Percentiles rank a stretch among this genome's conserved stretches.
phyloP scores from a whole-genome alignment of 768 basidiomycete species.

The Erythrobasidium yunnanense region DNA sequence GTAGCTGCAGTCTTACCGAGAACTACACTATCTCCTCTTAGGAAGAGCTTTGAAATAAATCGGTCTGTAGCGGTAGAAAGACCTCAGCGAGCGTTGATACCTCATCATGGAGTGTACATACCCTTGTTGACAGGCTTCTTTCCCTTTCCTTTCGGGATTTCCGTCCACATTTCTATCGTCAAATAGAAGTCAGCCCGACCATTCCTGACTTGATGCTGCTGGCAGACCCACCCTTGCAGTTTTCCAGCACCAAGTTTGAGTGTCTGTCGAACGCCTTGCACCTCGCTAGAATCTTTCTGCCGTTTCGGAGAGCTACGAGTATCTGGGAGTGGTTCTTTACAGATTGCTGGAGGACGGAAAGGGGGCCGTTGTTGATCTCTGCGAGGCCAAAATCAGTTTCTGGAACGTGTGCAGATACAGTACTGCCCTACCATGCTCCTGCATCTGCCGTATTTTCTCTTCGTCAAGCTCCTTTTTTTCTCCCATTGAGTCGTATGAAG shows the following conservation, averaged over 20 bases:
- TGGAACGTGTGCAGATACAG: background rate
- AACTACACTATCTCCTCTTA: slow-evolving; percentile 91
- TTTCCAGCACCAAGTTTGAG: slow-evolving; percentile 97
- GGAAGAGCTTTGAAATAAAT: slow-evolving; percentile 95
- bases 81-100: background rate
- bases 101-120: too few species aligned
- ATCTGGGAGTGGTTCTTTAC: slow-evolving; percentile 97
- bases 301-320: slow-evolving; percentile 90
- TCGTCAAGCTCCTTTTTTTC: slow-evolving; percentile 97
- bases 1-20: slow-evolving; percentile 50
- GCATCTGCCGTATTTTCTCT: slow-evolving; percentile 84
- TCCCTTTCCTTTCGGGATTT: slow-evolving; percentile 91
- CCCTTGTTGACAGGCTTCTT: slow-evolving; percentile 99
- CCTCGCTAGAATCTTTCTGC: slow-evolving; percentile 68
- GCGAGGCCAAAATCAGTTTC: too few species aligned
- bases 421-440: slow-evolving; percentile 60
- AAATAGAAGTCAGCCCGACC: background rate
- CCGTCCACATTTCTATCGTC: slow-evolving; percentile 85
- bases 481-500: too few species aligned
- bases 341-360: slow-evolving; percentile 91
- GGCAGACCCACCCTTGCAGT: slow-evolving; percentile 58
- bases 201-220: background rate
- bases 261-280: slow-evolving; percentile 93
- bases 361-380: slow-evolving; percentile 48
- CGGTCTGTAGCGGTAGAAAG: slow-evolving; percentile 44